These are phyloP conservation scores for Madurella fahalii DNA, from an alignment of 2,329 filamentous ascomycete species.

Conservation along the genomic window DNA sequence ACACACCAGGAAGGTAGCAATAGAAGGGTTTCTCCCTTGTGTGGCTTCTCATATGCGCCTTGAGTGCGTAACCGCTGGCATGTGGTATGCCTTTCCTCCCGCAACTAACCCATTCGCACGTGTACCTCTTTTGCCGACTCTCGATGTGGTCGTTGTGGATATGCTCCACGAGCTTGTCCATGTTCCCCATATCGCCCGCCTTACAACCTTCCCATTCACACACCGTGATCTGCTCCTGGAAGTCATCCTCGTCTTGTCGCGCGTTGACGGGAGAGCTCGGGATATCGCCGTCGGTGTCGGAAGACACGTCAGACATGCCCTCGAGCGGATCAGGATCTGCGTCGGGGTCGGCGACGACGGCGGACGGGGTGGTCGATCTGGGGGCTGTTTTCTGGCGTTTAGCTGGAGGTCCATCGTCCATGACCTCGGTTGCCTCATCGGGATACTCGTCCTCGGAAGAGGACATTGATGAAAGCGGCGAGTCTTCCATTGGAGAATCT, in stretches of 20 bases:
- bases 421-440: conserved; percentile 42
- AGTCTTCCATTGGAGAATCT: conserved; percentile 40
- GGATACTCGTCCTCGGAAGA: conserved; percentile 46
- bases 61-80: conserved; percentile 90
- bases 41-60: conserved; percentile 96
- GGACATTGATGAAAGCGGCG: conserved; percentile 45
- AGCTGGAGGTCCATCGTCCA: conserved; percentile 41
- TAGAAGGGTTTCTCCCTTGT: conserved; percentile 98
- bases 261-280: conserved; percentile 66
- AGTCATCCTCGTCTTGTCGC: conserved; percentile 68
- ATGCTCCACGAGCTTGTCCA: conserved; percentile 77
- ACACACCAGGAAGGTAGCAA: conserved; percentile 83
- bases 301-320: conserved; percentile 70
- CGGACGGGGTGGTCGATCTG: conserved; percentile 44
- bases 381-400: conserved; percentile 43
- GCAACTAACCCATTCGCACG: conserved; percentile 96
- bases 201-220: conserved; percentile 76
- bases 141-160: conserved; percentile 94
- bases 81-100: conserved; percentile 83
- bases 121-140: conserved; percentile 89
- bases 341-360: conserved; percentile 42
- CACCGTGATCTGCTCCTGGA: conserved; percentile 70
- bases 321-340: conserved; percentile 51
- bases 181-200: conserved; percentile 68
- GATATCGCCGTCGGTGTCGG: conserved; percentile 83